Base-by-base conservation (phyloP, 305 asterid genomes). In the Plantago coronopus region DNA sequence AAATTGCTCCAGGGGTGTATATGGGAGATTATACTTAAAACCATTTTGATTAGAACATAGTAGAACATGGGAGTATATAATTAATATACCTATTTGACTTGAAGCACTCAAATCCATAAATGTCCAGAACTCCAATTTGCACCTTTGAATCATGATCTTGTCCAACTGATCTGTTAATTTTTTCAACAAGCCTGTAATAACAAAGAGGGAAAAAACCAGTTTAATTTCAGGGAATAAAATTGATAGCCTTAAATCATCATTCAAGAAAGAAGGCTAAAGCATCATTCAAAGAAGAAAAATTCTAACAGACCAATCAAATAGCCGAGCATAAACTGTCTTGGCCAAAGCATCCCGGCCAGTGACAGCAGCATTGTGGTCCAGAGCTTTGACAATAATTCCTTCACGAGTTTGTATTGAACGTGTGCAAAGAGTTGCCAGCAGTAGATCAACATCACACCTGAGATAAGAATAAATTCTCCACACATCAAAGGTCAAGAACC, bases 341-440 rank as follows among this genome's bases (percentile, higher is more conserved):
- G 97, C 99, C 83, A 94, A 78, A 70, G 93, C 82, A 89, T 94
- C 97, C 77, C 97, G 90, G 56, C 99, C 97, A 61, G 95, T 86
- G 46, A 76, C 81, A 61, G 99, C 96, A 77, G 96, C 96, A 79
- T 56, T 74, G 59, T 89, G 83, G 69, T 94, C 99, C 67, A 94
- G 87, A 67, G 89, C 86, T 78, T 81, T 89, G 63, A 89, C 78
- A 74, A 94, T 89, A 68, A 78, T 73, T 54, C 97, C 97, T 79
- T 94, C 99, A 23, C 61, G 79, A 64, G 99, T 94, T 78, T 87
- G 96, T 63, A 94, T 94, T 54, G 96, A 87, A 21, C 95, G 91
- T 10, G 95, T 83, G 65, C 95, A 85, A 42, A 94, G 93, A 23
- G 99, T 79, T 76, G 93, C 85, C 69, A 89, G 67, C 83, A 93